These are phyloP conservation scores for Leptosphaerulina australis DNA, from an alignment of 2,329 filamentous ascomycete genomes.

Conservation along the genomic window DNA sequence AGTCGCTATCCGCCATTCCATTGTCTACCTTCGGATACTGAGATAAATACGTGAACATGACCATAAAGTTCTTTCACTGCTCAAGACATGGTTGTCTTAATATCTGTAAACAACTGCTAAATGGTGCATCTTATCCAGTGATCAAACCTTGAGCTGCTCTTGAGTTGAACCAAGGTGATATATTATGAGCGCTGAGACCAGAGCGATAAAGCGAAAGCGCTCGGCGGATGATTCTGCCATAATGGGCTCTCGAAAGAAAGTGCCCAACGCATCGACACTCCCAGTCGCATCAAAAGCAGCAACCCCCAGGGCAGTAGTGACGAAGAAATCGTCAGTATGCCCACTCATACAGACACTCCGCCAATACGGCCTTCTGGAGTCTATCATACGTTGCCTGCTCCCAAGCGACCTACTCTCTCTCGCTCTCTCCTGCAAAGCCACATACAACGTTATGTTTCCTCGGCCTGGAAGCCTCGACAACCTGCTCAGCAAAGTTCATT, in stretches of 20 bases:
- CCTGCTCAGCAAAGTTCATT: constrained; percentile 34
- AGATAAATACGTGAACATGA: neutral
- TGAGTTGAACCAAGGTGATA: neutral
- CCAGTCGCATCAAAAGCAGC: neutral
- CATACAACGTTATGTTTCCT: constrained; percentile 33
- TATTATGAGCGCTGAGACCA: constrained; percentile 1
- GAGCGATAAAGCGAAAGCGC: constrained; percentile 31
- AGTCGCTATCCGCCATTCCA: too few relatives aligned
- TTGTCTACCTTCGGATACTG: neutral
- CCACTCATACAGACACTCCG: constrained; percentile 27
- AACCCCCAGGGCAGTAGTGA: neutral
- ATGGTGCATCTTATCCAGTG: neutral
- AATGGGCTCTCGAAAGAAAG: constrained; percentile 19
- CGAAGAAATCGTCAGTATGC: constrained; percentile 14
- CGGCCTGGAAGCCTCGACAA: constrained; percentile 32
- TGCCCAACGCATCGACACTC: neutral
- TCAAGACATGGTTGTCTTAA: neutral
- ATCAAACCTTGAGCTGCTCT: neutral
- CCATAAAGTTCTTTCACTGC: neutral
- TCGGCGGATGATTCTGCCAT: constrained; percentile 11
- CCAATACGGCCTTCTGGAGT: constrained; percentile 40
- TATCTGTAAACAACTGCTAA: constrained; percentile 9
- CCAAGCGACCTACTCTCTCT: constrained; percentile 39
- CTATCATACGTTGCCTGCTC: constrained; percentile 31
- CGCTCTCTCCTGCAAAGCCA: constrained; percentile 35